Evolutionary conservation across 306 rosid species (phyloP), one percentile per base, ranked within the genome.

Genomic region (Trifolium repens): DNA sequence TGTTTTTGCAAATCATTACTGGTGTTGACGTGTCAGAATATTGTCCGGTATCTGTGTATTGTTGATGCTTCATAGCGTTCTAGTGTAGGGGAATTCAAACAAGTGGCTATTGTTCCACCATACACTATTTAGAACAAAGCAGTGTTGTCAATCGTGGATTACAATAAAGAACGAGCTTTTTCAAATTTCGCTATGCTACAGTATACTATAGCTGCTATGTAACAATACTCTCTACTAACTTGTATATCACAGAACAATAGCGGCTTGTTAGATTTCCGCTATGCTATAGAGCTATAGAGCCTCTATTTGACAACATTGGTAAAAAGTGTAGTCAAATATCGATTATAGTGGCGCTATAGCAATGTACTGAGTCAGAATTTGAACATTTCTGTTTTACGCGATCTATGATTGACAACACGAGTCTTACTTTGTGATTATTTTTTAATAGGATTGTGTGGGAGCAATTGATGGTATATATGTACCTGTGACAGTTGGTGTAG

Each of bases 401-500:
- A 61, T 61, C 24, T 2, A 15, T 5, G 42, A 32, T 61, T 8
- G 44, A 15, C 44, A 34, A 8, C 44, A 32, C 0, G 15, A 22
- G 37, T 75, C 85, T 79, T 53, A 75, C 75, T 17, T 54, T 71
- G 71, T 80, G 10, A 46, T 16, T 67, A 19, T 49, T 65, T 61
- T 58, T 30, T 50, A 42, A 78, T 78, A 93, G 96, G 96, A 93
- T 85, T 93, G 96, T 59, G 89, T 93, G 52, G 96, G 96, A 73
- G 96, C 87, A 57, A 82, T 91, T 71, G 91, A 88, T 77, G 90
- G 98, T 68, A 84, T 93, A 61, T 89, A 91, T 82, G 80, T 91
- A 71, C 98, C 96, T 0, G 98, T 93, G 75, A 86, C 89, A 79
- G 98, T 93, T 66, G 96, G 98, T 27, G 90, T 93, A 73, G 96